A percentile compares a stretch with the other conserved stretches of the same genome.
Evolutionary conservation across 2,329 filamentous ascomycete species (phyloP).

Genomic region (Chalara sp.): DNA sequence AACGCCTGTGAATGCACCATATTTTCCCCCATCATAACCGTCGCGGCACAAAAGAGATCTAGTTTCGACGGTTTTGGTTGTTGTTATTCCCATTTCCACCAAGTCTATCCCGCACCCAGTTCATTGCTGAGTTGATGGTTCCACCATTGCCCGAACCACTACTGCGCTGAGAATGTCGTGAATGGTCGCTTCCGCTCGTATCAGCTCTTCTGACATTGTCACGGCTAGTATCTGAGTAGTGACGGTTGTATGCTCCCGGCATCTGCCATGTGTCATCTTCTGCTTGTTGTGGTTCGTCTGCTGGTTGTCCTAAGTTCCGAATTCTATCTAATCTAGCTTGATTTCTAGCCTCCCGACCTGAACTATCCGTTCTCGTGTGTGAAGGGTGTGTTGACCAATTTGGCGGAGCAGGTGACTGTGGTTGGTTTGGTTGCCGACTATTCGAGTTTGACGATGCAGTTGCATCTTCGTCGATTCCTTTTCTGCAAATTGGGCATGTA

Average conservation of each 20-base stretch:
- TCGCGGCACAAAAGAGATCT: too few species aligned
- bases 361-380: too few species aligned
- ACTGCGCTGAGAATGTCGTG: conserved; percentile 15
- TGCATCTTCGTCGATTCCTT: conserved; percentile 23
- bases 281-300: conserved; percentile 13
- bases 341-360: conserved; percentile 9
- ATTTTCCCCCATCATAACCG: too few species aligned
- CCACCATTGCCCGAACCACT: conserved; percentile 12
- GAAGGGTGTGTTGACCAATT: background rate
- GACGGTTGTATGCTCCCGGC: conserved; percentile 13
- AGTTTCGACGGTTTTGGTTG: too few species aligned
- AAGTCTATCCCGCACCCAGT: conserved; percentile 21
- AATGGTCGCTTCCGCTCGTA: conserved; percentile 21
- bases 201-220: conserved; percentile 11
- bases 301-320: conserved; percentile 9
- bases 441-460: background rate
- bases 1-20: too few species aligned
- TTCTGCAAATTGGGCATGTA: conserved; percentile 79
- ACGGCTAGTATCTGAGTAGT: conserved; percentile 12
- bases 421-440: conserved; percentile 11
- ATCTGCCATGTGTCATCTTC: conserved; percentile 9
- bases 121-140: conserved; percentile 6
- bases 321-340: conserved; percentile 24
- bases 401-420: background rate
- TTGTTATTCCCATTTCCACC: too few species aligned